Conservation (phyloP, 2,329 filamentous ascomycete genomes). For the Colletotrichum musicola region DNA sequence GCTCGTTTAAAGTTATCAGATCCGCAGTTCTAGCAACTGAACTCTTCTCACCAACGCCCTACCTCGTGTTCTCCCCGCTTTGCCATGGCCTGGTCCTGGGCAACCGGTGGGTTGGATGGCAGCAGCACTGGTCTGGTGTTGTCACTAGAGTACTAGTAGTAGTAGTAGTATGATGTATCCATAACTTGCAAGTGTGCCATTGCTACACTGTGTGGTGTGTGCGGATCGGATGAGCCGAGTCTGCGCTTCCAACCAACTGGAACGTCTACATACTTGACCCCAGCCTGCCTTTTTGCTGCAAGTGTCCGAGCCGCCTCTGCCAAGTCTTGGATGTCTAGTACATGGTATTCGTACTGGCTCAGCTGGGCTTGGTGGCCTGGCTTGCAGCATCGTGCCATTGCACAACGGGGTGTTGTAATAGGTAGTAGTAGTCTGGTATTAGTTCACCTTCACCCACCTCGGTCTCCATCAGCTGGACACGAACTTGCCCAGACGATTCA, state of each 20-base stretch:
- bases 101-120: no score
- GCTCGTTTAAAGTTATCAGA: slow-evolving; percentile 35
- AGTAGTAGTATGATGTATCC: neutral
- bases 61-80: slow-evolving; percentile 17
- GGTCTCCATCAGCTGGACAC: no score
- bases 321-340: neutral
- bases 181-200: neutral
- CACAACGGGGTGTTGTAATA: no score
- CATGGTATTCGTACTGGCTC: neutral
- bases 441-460: no score
- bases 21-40: slow-evolving; percentile 10
- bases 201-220: neutral
- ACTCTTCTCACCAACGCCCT: slow-evolving; percentile 2
- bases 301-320: neutral
- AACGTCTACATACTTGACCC: slow-evolving; percentile 1
- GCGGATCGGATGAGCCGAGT: slow-evolving; percentile 2
- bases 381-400: neutral
- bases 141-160: neutral
- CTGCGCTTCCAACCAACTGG: slow-evolving; percentile 3
- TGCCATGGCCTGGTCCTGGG: slow-evolving; percentile 7
- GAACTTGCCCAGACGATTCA: no score
- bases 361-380: neutral
- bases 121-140: neutral
- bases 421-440: no score
- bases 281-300: neutral